Evolutionary conservation across 257 asterid species (phyloP), one percentile per base, ranked within the genome.

Genomic region (Perilla frutescens): DNA sequence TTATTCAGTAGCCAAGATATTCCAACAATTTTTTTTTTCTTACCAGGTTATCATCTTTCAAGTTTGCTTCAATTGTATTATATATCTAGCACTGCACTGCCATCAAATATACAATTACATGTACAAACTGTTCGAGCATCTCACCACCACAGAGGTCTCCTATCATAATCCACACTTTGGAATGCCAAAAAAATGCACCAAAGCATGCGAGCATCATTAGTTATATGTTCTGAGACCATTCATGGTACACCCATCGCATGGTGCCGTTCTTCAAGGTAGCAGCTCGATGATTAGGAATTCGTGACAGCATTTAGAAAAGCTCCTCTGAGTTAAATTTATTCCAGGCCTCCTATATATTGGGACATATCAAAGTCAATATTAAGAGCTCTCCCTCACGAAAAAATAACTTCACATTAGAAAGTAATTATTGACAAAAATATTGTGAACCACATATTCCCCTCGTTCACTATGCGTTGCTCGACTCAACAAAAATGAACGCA

Each of bases 251-350:
- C 76, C 43, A 45, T 71, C 68, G 77, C 40, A 47, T 57, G 77
- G 62, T 49, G 70, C 26, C 66, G 69, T 59, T 57, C 70, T 20
- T 62, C 44, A 70, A 68, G 26, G 81, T 44, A 57, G 82, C 62
- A 75, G 77, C 81, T 77, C 76, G 44, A 70, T 43, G 66, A 36
- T 61, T 29, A 76, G 31, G 80, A 81, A 79, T 50, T 66, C 34
- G 54, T n/a, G 64, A 36, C 67, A 13, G 77, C 56, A n/a, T 62
- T 85, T 85, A 96, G 89, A 90, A 95, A 73, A 95, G 99, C 94
- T 95, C 99, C 96, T 96, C 99, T 9, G 99, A 92, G 82, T 92
- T 90, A 44, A 96, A 90, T 81, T 96, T 96, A 85, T 92, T 92
- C 98, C 97, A 92, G 8, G 99, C 91, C 77, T 92, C 99, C 99